Conservation (phyloP, 352 stramenopile species). For the Phytophthora ramorum region DNA sequence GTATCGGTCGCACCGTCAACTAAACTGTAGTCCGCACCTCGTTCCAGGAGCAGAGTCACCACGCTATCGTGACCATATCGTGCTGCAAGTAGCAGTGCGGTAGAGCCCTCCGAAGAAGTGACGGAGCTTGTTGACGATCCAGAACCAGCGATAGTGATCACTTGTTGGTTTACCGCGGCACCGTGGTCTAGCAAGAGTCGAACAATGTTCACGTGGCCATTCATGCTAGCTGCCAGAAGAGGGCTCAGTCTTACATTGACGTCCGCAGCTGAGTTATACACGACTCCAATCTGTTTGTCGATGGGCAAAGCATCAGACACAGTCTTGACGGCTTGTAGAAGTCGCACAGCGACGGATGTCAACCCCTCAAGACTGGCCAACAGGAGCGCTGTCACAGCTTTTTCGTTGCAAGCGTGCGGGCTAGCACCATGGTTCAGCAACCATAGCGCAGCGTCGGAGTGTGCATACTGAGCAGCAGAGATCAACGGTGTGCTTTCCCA, state of each 20-base stretch:
- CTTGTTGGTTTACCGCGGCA: conserved; percentile 25
- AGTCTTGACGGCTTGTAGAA: conserved; percentile 36
- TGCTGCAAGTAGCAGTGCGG: conserved; percentile 87
- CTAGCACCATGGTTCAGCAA: conserved; percentile 56
- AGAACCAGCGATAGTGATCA: conserved; percentile 14
- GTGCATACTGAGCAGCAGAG: conserved; percentile 76
- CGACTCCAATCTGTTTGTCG: conserved; percentile 65
- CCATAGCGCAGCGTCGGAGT: conserved; percentile 61
- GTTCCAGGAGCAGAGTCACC: conserved; percentile 75
- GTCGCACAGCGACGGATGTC: conserved; percentile 43
- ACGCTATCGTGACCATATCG: conserved; percentile 92
- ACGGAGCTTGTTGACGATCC: conserved; percentile 1
- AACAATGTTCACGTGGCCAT: conserved; percentile 70
- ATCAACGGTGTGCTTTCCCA: conserved; percentile 86
- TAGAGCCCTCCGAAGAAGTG: conserved; percentile 9
- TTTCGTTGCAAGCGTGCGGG: conserved; percentile 64
- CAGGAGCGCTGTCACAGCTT: conserved; percentile 71
- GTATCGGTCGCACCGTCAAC: conserved; percentile 49
- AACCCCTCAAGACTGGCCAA: conserved; percentile 79
- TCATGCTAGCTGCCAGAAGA: conserved; percentile 74
- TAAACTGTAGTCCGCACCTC: conserved; percentile 40
- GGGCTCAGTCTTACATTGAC: conserved; percentile 65
- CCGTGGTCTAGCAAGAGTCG: conserved; percentile 53
- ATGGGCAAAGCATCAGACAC: conserved; percentile 14
- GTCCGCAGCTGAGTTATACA: conserved; percentile 77